A percentile compares a stretch with the other conserved stretches of the same genome.
Conservation (phyloP, 2,329 filamentous ascomycete genomes). For the Penicillium sp. region DNA sequence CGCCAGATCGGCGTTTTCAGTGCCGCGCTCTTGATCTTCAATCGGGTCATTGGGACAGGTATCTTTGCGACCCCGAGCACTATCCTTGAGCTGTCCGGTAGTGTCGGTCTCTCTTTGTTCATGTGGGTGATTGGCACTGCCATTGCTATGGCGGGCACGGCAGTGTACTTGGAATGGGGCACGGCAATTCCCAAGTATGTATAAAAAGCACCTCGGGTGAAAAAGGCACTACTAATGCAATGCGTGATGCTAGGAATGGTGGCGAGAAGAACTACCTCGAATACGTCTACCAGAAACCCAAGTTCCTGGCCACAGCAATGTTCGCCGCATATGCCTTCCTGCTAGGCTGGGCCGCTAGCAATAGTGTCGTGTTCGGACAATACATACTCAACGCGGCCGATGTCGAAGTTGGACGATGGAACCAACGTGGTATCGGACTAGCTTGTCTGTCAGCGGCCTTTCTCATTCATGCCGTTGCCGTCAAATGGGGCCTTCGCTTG, state of each 20-base stretch:
- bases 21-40: constrained; percentile 50
- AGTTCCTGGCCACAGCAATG: constrained; percentile 54
- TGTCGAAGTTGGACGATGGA: constrained; percentile 47
- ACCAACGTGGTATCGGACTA: constrained; percentile 50
- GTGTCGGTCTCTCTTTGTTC: constrained; percentile 48
- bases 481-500: constrained; percentile 49
- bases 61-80: constrained; percentile 51
- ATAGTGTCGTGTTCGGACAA: constrained; percentile 53
- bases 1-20: constrained; percentile 43
- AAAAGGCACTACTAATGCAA: no score
- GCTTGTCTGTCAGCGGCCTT: constrained; percentile 49
- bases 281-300: constrained; percentile 52
- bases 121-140: constrained; percentile 51
- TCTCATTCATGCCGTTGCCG: constrained; percentile 47
- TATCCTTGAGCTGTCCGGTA: constrained; percentile 46
- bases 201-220: neutral
- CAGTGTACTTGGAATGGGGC: constrained; percentile 51
- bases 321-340: constrained; percentile 53
- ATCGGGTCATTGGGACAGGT: constrained; percentile 50
- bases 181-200: constrained; percentile 48
- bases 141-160: constrained; percentile 47
- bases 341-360: constrained; percentile 53
- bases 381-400: constrained; percentile 51
- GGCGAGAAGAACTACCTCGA: constrained; percentile 57
- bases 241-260: constrained; percentile 47